These are phyloP conservation scores for Arxiozyma telluris DNA, from an alignment of 1,139 yeast species.

Conservation along the genomic window DNA sequence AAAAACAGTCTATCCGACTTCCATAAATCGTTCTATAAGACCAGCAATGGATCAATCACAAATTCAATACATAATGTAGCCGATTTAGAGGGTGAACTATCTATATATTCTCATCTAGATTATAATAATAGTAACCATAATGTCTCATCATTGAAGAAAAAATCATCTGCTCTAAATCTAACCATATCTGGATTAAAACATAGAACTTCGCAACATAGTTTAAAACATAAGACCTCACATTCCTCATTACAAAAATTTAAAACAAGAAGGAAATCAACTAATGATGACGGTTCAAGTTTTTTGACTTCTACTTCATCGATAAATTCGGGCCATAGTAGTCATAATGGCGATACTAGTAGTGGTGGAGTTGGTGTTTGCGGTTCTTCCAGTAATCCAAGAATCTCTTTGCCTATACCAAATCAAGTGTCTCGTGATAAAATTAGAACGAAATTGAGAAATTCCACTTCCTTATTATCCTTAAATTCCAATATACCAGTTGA, in stretches of 20 bases:
- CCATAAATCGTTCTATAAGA: slow-evolving; percentile 15
- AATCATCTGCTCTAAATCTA: slow-evolving; percentile 22
- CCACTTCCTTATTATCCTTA: slow-evolving; percentile 42
- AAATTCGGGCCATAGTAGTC: slow-evolving; percentile 3
- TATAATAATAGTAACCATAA: neutral
- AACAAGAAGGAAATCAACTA: neutral
- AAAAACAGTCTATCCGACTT: slow-evolving; percentile 22
- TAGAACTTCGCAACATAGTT: slow-evolving; percentile 21
- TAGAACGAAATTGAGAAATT: slow-evolving; percentile 43
- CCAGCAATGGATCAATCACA: neutral
- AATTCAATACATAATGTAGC: neutral
- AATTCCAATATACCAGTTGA: slow-evolving; percentile 24
- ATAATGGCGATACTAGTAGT: neutral
- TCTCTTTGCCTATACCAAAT: slow-evolving; percentile 52
- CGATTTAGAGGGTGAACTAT: slow-evolving; percentile 1
- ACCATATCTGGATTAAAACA: slow-evolving; percentile 22
- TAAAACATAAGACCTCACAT: slow-evolving; percentile 28
- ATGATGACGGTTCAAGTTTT: neutral
- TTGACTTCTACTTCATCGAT: slow-evolving; percentile 5
- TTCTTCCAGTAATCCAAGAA: slow-evolving; percentile 24
- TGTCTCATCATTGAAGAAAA: slow-evolving; percentile 15
- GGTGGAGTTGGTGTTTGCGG: slow-evolving; percentile 4
- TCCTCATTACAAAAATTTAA: slow-evolving; percentile 27
- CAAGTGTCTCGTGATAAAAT: slow-evolving; percentile 47
- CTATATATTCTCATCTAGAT: slow-evolving; percentile 2